Conservation (phyloP, 805 yeast species). For the Candida sonorensis region DNA sequence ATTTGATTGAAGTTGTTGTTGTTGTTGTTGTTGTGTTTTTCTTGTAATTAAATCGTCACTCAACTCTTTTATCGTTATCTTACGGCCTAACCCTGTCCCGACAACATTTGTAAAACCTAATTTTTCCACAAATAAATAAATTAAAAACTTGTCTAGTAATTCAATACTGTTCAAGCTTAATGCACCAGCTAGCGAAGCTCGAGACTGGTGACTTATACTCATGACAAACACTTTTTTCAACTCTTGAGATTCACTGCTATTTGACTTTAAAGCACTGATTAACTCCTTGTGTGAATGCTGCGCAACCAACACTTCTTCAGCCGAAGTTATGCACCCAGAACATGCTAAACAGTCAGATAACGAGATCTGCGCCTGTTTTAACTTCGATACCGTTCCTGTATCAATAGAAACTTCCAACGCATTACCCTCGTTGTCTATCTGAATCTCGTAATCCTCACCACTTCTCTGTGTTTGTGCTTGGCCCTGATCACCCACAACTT, state of each 20-base stretch:
- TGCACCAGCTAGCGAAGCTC: slow-evolving; percentile 76
- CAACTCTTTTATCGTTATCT: slow-evolving; percentile 47
- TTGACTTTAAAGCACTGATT: slow-evolving; percentile 43
- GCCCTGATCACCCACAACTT: slow-evolving; percentile 26
- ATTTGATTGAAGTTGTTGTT: too few species aligned
- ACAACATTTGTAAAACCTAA: slow-evolving; percentile 71
- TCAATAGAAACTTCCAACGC: slow-evolving; percentile 64
- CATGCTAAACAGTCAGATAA: slow-evolving; percentile 94
- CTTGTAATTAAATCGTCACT: slow-evolving; percentile 32
- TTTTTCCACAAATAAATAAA: slow-evolving; percentile 47
- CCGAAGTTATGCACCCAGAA: slow-evolving; percentile 93
- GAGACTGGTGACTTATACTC: slow-evolving; percentile 78
- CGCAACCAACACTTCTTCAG: slow-evolving; percentile 90
- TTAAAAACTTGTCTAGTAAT: slow-evolving; percentile 54
- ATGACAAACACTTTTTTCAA: slow-evolving; percentile 48
- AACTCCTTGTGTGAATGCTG: slow-evolving; percentile 85
- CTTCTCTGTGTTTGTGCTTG: slow-evolving; percentile 22
- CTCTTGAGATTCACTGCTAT: neutral
- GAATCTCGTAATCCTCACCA: slow-evolving; percentile 26
- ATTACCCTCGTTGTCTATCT: slow-evolving; percentile 55
- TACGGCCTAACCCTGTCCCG: slow-evolving; percentile 80
- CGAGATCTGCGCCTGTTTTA: slow-evolving; percentile 81
- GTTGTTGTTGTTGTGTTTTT: slow-evolving; percentile 4
- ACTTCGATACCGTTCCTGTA: slow-evolving; percentile 38
- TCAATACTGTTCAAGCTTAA: slow-evolving; percentile 44